Base-by-base conservation (phyloP, 1,284 basidiomycete genomes). In the Chalciporus sp. region DNA sequence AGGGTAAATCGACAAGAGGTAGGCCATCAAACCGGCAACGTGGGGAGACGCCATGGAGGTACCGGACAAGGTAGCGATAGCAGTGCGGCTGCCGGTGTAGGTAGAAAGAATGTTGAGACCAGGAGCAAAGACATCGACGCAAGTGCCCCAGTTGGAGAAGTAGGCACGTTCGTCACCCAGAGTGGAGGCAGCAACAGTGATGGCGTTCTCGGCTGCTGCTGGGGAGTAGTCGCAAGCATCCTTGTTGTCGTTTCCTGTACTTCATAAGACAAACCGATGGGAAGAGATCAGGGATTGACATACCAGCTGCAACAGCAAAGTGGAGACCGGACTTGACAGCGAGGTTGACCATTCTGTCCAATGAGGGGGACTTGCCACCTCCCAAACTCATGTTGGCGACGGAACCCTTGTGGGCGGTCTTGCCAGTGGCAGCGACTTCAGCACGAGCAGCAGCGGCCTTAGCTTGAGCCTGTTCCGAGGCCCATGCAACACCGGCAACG, bases 331-430 rank as follows among this genome's bases (percentile, higher is more conserved):
- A 64, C 27, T 84, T 81, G 52, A 97, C 93, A 51, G 95, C 95
- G 50, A 77, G 80, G 76, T 98, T 87, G 58, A 99, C 94, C 47
- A 90, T 86, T 37, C 83, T 80, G 66, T 99, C 94, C 53, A 98
- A 83, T 42, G 92, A 83, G 40, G 78, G 81, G n/a, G 93, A 94
- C 79, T 95, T 96, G 63, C 93, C 93, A 68, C 96, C 96, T 61
- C 96, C 96, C 51, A 99, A 88, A 70, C 89, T 93, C 96, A 99
- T 98, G 82, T 96, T 98, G 58, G 92, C 94, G 61, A 98, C 95
- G 39, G 95, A 96, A 37, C 96, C 96, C 79, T 95, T 95, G 81
- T 93, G 88, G 57, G 77, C 79, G 58, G 87, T 88, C 68, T 80
- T 83, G 51, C 87, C 86, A n/a, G 80, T 81, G 4, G 72, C 76